These are phyloP conservation scores for Xerocomellus chrysenteron DNA, from an alignment of 768 basidiomycete genomes.

Conservation along the genomic window DNA sequence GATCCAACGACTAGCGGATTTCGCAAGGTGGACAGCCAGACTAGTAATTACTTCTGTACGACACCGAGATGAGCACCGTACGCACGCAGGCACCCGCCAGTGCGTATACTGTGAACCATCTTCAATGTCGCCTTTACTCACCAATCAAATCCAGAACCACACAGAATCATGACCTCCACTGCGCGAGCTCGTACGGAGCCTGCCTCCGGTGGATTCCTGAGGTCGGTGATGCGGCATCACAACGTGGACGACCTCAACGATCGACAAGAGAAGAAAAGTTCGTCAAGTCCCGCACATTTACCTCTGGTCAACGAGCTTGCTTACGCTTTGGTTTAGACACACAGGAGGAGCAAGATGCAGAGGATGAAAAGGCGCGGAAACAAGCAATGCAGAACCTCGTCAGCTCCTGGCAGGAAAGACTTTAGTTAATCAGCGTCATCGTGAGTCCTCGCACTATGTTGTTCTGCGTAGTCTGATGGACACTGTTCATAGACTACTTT, in stretches of 20 bases:
- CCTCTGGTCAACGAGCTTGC: not conserved
- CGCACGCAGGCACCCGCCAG: constrained; percentile 7
- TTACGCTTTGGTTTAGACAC: constrained; percentile 32
- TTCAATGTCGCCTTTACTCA: not conserved
- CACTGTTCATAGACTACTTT: constrained; percentile 51
- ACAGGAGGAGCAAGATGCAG: constrained; percentile 49
- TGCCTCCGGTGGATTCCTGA: constrained; percentile 17
- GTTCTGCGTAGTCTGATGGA: not conserved
- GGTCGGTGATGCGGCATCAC: constrained; percentile 17
- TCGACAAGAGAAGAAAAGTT: constrained; percentile 19
- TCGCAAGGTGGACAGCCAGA: not conserved
- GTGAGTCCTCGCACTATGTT: constrained; percentile 34
- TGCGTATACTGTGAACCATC: not conserved
- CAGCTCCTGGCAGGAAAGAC: constrained; percentile 62
- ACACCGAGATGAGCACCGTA: constrained; percentile 10
- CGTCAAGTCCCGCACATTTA: not conserved
- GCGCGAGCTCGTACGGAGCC: constrained; percentile 22
- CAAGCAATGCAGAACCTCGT: constrained; percentile 50
- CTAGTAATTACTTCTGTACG: not conserved
- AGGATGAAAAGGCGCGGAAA: constrained; percentile 45
- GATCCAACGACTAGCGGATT: constrained; percentile 1
- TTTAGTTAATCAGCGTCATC: constrained; percentile 60
- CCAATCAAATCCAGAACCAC: constrained; percentile 4
- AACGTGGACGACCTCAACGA: constrained; percentile 11
- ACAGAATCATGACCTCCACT: constrained; percentile 10